Percentiles rank a stretch among this genome's conserved stretches.
These are phyloP conservation scores for Dicorynia guianensis DNA, from an alignment of 306 rosid genomes.

Conservation along the genomic window DNA sequence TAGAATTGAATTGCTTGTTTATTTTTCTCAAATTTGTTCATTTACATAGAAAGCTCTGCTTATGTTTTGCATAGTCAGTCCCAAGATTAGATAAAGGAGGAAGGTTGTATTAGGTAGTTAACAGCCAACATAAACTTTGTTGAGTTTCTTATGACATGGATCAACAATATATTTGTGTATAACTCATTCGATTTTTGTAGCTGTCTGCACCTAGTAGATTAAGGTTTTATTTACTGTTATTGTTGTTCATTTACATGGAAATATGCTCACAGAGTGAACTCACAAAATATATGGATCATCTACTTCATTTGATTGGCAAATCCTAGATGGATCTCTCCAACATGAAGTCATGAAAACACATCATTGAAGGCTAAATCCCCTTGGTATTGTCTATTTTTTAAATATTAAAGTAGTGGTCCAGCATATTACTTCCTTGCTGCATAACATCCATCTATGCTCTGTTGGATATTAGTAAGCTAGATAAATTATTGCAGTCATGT, in stretches of 20 bases:
- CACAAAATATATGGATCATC: conserved; percentile 7
- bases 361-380: conserved; percentile 40
- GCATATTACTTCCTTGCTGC: conserved; percentile 3
- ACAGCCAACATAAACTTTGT: too few species aligned
- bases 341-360: conserved; percentile 16
- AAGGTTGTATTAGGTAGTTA: too few species aligned
- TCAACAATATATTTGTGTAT: too few species aligned
- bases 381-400: conserved; percentile 1
- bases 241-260: not conserved
- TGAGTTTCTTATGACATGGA: too few species aligned
- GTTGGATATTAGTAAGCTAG: conserved; percentile 2
- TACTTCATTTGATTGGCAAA: not conserved
- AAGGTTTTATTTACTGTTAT: too few species aligned
- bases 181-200: too few species aligned
- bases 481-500: not conserved
- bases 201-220: too few species aligned
- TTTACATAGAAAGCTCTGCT: not conserved
- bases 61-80: too few species aligned
- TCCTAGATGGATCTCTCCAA: conserved; percentile 9
- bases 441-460: conserved; percentile 9
- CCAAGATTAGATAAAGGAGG: too few species aligned
- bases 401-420: not conserved
- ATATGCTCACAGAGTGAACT: not conserved
- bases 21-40: conserved; percentile 1
- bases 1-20: conserved; percentile 12